These are phyloP conservation scores for Apophysomyces trapeziformis DNA, from an alignment of 371 early-diverging fungal genomes.

Conservation along the genomic window DNA sequence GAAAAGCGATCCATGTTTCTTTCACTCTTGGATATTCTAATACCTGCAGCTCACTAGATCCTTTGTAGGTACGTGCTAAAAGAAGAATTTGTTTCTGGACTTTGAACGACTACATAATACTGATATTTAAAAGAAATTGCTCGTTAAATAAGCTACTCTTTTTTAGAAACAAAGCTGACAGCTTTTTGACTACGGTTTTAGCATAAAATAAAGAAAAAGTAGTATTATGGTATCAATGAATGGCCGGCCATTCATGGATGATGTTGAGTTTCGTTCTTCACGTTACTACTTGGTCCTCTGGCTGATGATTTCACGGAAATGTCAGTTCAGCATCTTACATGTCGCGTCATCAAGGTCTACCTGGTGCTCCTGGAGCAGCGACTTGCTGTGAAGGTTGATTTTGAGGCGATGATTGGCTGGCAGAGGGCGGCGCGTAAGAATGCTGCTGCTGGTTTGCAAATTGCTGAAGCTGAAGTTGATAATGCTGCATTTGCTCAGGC, in stretches of 20 bases:
- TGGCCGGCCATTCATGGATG: slow-evolving; percentile 11
- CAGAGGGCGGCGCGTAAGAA: neutral
- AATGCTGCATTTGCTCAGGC: slow-evolving; percentile 48
- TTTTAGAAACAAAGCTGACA: too few species aligned
- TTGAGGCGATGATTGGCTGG: neutral
- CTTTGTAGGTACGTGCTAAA: too few species aligned
- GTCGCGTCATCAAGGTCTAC: neutral
- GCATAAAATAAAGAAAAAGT: too few species aligned
- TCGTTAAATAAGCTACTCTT: too few species aligned
- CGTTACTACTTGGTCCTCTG: neutral
- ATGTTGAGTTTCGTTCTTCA: slow-evolving; percentile 7
- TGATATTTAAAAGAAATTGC: too few species aligned
- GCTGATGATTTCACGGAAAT: neutral
- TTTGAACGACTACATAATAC: too few species aligned
- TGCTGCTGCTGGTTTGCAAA: slow-evolving; percentile 35
- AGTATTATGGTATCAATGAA: neutral
- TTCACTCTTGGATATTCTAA: too few species aligned
- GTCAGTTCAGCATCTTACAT: neutral
- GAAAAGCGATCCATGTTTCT: too few species aligned
- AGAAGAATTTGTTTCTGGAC: too few species aligned
- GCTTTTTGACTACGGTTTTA: too few species aligned
- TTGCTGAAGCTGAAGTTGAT: slow-evolving; percentile 38
- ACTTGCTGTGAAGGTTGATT: neutral
- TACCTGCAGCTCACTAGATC: too few species aligned
- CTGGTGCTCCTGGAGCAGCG: slow-evolving; percentile 3